A percentile compares a stretch with the other conserved stretches of the same genome.
These are phyloP conservation scores for Parmelia sp. DNA, from an alignment of 495 filamentous ascomycete species.

Conservation along the genomic window DNA sequence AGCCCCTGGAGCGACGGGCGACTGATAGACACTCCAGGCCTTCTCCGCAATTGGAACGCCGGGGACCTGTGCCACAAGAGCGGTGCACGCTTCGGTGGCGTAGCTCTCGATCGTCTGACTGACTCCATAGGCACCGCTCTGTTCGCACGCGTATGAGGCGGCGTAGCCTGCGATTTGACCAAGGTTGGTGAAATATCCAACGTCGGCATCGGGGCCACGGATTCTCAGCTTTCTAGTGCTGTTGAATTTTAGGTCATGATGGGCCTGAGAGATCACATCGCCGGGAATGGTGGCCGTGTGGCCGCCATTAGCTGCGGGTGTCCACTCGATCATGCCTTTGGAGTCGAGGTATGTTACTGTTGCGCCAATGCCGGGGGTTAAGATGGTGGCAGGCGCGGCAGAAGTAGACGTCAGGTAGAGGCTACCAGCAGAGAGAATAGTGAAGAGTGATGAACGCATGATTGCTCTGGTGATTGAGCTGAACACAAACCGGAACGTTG, in stretches of 20 bases:
- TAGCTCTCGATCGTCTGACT: neutral
- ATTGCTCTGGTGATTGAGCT: neutral
- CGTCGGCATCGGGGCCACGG: neutral
- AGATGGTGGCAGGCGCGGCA: neutral
- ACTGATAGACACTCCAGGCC: neutral
- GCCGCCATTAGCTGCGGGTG: neutral
- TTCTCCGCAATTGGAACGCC: neutral
- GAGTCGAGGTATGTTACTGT: neutral
- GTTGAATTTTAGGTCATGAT: neutral
- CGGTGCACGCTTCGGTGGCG: neutral
- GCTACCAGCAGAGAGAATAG: neutral
- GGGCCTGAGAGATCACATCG: neutral
- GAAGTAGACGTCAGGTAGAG: neutral
- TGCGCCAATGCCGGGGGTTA: neutral
- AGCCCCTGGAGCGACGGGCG: neutral
- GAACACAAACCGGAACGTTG: neutral
- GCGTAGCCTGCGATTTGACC: neutral
- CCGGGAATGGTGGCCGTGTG: neutral
- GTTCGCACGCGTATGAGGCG: neutral
- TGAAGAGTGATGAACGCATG: neutral
- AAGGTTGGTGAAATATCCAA: neutral
- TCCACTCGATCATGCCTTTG: neutral
- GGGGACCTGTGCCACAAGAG: neutral
- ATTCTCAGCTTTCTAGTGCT: neutral
- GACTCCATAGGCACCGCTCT: neutral